A percentile compares a stretch with the other conserved stretches of the same genome.
Conservation (phyloP, 75 land plant species). For the Pinus taeda region DNA sequence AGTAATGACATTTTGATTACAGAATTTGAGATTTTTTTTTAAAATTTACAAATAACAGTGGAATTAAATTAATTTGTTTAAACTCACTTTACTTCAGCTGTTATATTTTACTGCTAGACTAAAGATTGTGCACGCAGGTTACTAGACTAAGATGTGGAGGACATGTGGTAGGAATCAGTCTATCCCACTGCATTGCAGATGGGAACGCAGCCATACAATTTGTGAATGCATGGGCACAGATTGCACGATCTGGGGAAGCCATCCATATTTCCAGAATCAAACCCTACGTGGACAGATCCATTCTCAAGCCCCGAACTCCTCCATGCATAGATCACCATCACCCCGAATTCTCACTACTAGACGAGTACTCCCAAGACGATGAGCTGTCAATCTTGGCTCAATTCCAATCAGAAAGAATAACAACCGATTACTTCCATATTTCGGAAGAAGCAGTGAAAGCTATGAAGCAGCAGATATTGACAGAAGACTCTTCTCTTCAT, state of each 20-base stretch:
- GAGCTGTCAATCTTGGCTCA: too few relatives aligned
- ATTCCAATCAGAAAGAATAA: background rate
- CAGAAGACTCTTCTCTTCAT: background rate
- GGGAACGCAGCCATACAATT: slow-evolving; percentile 9
- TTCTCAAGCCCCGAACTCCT: background rate
- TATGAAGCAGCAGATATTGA: background rate
- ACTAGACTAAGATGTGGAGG: slow-evolving; percentile 12
- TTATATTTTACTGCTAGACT: too few relatives aligned
- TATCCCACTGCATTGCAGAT: slow-evolving; percentile 9
- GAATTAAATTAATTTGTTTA: too few relatives aligned
- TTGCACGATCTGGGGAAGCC: background rate
- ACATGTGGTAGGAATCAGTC: background rate
- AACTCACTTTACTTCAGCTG: too few relatives aligned
- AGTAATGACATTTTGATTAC: too few relatives aligned
- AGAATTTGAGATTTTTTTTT: too few relatives aligned
- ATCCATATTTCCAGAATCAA: too few relatives aligned
- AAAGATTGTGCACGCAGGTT: background rate
- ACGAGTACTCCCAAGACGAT: background rate
- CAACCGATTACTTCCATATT: background rate
- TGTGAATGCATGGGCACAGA: slow-evolving; percentile 6
- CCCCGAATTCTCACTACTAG: background rate
- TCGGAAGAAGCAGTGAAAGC: background rate
- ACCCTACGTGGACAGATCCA: background rate
- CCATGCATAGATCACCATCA: background rate
- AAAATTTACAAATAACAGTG: too few relatives aligned